phyloP scores from a whole-genome alignment of 345 rosid genomes.

The Aurinia saxatilis region DNA sequence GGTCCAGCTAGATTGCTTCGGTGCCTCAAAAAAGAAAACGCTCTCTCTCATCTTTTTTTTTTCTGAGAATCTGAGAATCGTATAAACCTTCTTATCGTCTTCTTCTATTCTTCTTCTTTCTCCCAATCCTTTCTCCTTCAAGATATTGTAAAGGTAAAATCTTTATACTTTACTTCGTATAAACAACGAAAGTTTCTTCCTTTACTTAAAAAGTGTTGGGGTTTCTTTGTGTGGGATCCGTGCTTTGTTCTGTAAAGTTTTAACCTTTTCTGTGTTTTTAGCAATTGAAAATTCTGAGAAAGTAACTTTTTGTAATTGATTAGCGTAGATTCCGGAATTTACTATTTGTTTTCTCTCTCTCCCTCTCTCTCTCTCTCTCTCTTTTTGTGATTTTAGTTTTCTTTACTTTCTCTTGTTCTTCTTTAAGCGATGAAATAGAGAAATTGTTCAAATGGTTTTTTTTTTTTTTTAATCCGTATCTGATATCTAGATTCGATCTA shows the following conservation, averaged over 20 bases:
- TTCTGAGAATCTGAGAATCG: constrained; percentile 13
- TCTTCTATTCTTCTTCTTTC: no score
- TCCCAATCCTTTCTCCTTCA: background rate
- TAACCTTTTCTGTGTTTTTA: constrained; percentile 20
- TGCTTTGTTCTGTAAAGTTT: constrained; percentile 7
- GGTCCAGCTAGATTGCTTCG: constrained; percentile 21
- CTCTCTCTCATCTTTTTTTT: background rate
- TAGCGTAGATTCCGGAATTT: background rate
- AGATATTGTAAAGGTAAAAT: no score
- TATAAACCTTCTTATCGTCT: constrained; percentile 16
- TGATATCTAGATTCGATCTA: background rate
- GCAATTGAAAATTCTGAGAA: background rate
- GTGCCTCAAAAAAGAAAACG: background rate
- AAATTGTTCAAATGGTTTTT: background rate
- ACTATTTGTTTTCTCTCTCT: background rate
- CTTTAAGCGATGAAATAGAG: background rate
- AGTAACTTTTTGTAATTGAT: background rate
- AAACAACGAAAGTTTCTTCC: background rate
- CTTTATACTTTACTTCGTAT: background rate
- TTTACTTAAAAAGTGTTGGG: background rate
- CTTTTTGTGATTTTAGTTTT: background rate
- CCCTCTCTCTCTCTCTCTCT: background rate
- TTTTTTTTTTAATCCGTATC: background rate
- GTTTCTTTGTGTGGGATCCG: background rate
- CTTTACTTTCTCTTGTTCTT: background rate